A percentile compares a stretch with the other conserved stretches of the same genome.
These are phyloP conservation scores for Eucalyptus cloeziana DNA, from an alignment of 345 rosid species.

Conservation along the genomic window DNA sequence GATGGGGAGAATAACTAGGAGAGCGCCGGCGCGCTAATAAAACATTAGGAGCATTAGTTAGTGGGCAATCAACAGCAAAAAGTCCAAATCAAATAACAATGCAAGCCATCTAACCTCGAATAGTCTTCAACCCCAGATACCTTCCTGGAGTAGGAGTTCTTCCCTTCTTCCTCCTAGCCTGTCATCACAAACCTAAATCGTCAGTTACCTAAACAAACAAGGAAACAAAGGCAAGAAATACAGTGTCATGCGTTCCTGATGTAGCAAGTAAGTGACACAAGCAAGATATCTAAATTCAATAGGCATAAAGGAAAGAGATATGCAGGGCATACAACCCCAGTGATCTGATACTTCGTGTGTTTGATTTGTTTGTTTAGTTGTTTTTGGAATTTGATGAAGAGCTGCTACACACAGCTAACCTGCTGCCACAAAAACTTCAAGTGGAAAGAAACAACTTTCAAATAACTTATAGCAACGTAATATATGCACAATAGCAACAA, in stretches of 20 bases:
- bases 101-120: constrained; percentile 29
- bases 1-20: not conserved
- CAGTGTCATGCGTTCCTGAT: not conserved
- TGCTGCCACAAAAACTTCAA: constrained; percentile 84
- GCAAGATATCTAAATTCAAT: not conserved
- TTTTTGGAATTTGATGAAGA: constrained; percentile 62
- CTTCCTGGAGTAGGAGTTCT: constrained; percentile 94
- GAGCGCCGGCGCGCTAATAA: not conserved
- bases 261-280: not conserved
- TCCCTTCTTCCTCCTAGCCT: constrained; percentile 88
- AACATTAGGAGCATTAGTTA: not conserved
- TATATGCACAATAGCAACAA: not conserved
- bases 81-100: not conserved
- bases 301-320: constrained; percentile 39
- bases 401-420: constrained; percentile 97
- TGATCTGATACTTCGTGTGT: constrained; percentile 38
- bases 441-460: constrained; percentile 71
- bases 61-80: not conserved
- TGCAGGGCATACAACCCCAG: constrained; percentile 93
- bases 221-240: not conserved
- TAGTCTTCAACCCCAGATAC: constrained; percentile 66
- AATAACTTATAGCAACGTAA: not conserved
- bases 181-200: not conserved
- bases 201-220: not conserved
- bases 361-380: constrained; percentile 69